Evolutionary conservation across 202 grass and related monocot species (phyloP).

Genomic region (Digitaria exilis): DNA sequence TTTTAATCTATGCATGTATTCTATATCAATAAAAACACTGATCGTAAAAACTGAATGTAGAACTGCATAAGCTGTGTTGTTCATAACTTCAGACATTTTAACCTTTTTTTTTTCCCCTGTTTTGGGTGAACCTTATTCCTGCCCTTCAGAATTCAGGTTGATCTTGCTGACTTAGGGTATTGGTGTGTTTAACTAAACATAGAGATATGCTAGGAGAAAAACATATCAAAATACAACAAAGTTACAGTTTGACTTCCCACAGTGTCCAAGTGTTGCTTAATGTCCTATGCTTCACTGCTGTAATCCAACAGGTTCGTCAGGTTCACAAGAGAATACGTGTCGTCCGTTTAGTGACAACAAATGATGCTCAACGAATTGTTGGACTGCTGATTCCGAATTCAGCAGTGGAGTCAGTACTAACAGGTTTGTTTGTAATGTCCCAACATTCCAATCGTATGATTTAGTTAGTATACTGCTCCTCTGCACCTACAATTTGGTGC

Average conservation of each 20-base stretch:
- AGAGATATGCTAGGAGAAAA: neutral
- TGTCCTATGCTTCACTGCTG: conserved; percentile 30
- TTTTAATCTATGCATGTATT: neutral
- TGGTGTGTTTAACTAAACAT: neutral
- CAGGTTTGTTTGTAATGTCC: conserved; percentile 62
- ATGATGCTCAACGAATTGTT: conserved; percentile 65
- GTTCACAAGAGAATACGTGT: conserved; percentile 86
- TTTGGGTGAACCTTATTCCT: conserved; percentile 10
- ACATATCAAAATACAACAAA: neutral
- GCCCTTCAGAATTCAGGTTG: conserved; percentile 1
- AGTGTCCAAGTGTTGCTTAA: conserved; percentile 36
- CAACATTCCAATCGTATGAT: neutral
- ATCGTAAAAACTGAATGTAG: neutral
- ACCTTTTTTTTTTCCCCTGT: neutral
- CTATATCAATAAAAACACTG: neutral
- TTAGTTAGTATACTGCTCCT: neutral
- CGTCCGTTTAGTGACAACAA: conserved; percentile 83
- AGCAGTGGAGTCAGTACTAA: conserved; percentile 87
- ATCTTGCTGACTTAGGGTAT: neutral
- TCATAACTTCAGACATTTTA: conserved; percentile 12
- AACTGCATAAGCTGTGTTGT: conserved; percentile 1
- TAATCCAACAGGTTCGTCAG: conserved; percentile 58
- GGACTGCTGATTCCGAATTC: conserved; percentile 89
- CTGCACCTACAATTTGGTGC: neutral
- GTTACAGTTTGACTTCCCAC: neutral